These are phyloP conservation scores for Pseudofabraea citricarpa DNA, from an alignment of 2,329 filamentous ascomycete species.

Conservation along the genomic window DNA sequence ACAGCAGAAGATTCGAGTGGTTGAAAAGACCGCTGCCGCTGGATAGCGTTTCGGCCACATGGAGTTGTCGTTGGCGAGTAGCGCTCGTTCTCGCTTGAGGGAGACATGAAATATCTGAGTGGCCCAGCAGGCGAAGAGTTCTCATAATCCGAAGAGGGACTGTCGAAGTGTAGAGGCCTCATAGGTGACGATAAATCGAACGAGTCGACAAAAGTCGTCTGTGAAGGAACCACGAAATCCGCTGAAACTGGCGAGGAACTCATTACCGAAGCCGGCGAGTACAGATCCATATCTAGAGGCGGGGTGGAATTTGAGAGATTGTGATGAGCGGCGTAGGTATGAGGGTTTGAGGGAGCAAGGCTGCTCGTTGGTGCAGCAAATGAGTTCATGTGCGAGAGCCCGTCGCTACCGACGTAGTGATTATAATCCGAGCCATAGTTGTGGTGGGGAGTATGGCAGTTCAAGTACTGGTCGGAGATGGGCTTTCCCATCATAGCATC, in stretches of 20 bases:
- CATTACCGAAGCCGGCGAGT: constrained; percentile 13
- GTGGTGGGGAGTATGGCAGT: neutral
- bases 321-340: constrained; percentile 6
- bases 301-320: constrained; percentile 11
- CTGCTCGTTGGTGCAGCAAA: neutral
- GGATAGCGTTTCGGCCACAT: neutral
- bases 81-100: neutral
- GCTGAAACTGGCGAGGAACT: constrained; percentile 10
- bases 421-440: neutral
- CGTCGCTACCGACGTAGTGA: neutral
- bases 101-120: constrained; percentile 1
- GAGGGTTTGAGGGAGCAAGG: neutral
- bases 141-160: neutral
- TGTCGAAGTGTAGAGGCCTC: constrained; percentile 11
- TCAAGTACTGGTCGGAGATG: neutral
- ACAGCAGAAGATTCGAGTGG: neutral
- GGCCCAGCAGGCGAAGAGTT: neutral
- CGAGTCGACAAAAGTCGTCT: constrained; percentile 19
- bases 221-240: constrained; percentile 20
- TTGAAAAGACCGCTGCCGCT: neutral
- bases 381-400: constrained; percentile 1
- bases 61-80: neutral
- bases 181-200: constrained; percentile 14
- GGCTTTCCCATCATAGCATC: constrained; percentile 3
- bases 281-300: constrained; percentile 13